Evolutionary conservation across 805 yeast species (phyloP).

Genomic region (Candida verbasci): DNA sequence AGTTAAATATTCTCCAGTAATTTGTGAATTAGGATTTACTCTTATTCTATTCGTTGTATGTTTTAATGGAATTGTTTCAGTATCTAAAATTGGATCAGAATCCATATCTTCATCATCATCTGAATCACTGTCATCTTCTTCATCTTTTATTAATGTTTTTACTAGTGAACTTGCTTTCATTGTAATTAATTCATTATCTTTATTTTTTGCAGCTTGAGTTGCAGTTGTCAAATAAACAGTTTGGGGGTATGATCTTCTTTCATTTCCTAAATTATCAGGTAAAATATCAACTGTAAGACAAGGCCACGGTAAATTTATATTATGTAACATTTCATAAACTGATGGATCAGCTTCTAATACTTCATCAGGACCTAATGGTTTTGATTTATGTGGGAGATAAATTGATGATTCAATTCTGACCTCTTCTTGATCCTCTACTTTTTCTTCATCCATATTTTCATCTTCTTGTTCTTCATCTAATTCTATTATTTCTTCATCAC

Average conservation of each 20-base stretch:
- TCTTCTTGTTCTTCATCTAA: slow-evolving; percentile 49
- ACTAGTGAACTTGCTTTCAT: slow-evolving; percentile 78
- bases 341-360: slow-evolving; percentile 94
- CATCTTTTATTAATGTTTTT: slow-evolving; percentile 84
- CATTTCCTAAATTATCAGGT: slow-evolving; percentile 82
- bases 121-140: slow-evolving; percentile 70
- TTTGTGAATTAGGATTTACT: slow-evolving; percentile 69
- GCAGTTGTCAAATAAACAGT: slow-evolving; percentile 83
- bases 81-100: slow-evolving; percentile 82
- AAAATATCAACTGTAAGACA: slow-evolving; percentile 86
- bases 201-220: slow-evolving; percentile 83
- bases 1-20: slow-evolving; percentile 76
- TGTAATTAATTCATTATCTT: slow-evolving; percentile 84
- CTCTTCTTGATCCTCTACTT: slow-evolving; percentile 34
- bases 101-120: slow-evolving; percentile 62
- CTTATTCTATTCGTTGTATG: slow-evolving; percentile 88
- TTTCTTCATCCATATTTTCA: slow-evolving; percentile 35
- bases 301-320: slow-evolving; percentile 94
- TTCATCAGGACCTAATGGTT: slow-evolving; percentile 93
- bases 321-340: slow-evolving; percentile 94
- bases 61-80: slow-evolving; percentile 70
- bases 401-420: slow-evolving; percentile 41
- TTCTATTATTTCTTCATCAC: slow-evolving; percentile 86
- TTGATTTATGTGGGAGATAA: slow-evolving; percentile 83
- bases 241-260: slow-evolving; percentile 88